These are phyloP conservation scores for Ophiostoma himal-ulmi DNA, from an alignment of 2,329 filamentous ascomycete species.

Conservation along the genomic window DNA sequence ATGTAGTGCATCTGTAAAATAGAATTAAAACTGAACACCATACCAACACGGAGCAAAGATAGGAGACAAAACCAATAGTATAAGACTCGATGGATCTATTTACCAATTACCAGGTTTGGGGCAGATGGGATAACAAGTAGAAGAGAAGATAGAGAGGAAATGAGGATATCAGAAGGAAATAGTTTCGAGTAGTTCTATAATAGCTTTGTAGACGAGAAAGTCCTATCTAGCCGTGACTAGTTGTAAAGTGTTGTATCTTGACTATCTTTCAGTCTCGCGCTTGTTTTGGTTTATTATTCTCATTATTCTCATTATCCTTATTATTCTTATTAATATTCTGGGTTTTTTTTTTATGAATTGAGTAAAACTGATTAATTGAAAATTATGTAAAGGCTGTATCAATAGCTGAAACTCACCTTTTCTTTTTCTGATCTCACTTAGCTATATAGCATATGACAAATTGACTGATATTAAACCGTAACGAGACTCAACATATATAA, in stretches of 20 bases:
- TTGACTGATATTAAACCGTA: too few relatives aligned
- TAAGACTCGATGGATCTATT: background rate
- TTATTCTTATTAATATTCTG: background rate
- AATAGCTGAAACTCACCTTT: background rate
- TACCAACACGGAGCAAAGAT: background rate
- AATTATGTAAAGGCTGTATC: background rate
- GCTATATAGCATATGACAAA: background rate
- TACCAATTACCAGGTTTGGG: background rate
- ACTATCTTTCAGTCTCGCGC: too few relatives aligned
- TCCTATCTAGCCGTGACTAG: background rate
- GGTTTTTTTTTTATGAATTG: too few relatives aligned
- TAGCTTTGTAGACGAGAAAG: background rate
- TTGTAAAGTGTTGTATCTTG: background rate
- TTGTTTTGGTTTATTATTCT: background rate
- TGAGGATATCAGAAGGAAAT: too few relatives aligned
- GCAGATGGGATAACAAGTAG: background rate
- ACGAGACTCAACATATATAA: too few relatives aligned
- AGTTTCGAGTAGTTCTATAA: background rate
- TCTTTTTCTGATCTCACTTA: background rate
- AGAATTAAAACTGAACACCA: background rate
- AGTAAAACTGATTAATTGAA: too few relatives aligned
- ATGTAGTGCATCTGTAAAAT: background rate
- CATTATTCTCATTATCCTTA: background rate
- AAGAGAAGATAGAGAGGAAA: too few relatives aligned
- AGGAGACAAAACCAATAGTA: background rate